phyloP scores from a whole-genome alignment of 108 stramenopile species.

The Epithemia pelagica region DNA sequence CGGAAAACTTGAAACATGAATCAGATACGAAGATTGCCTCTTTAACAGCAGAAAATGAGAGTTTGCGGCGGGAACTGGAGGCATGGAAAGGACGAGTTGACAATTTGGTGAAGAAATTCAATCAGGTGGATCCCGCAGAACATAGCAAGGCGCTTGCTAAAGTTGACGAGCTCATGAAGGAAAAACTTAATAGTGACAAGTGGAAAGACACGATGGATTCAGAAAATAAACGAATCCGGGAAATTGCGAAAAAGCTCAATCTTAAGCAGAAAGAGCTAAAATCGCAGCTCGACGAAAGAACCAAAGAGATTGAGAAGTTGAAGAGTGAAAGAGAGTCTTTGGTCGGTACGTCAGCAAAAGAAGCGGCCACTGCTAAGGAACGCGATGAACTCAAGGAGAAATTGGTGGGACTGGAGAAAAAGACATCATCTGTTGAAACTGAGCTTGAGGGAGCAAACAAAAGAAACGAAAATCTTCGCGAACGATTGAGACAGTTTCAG shows the following conservation, averaged over 20 bases:
- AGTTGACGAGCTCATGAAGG: constrained; percentile 43
- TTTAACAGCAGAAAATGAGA: constrained; percentile 70
- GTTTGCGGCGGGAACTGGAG: constrained; percentile 67
- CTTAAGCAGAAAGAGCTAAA: constrained; percentile 51
- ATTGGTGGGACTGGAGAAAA: constrained; percentile 22
- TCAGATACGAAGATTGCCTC: constrained; percentile 59
- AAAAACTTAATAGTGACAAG: constrained; percentile 34
- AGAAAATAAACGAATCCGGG: constrained; percentile 53
- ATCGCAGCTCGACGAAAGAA: constrained; percentile 26
- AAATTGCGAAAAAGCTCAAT: constrained; percentile 49
- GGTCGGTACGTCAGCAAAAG: constrained; percentile 14
- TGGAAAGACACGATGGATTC: constrained; percentile 50
- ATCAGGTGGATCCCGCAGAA: constrained; percentile 86
- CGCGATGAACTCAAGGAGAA: constrained; percentile 31
- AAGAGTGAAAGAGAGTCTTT: constrained; percentile 29
- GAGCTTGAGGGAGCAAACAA: constrained; percentile 38
- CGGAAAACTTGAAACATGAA: constrained; percentile 28
- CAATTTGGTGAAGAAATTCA: constrained; percentile 77
- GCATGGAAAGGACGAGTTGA: constrained; percentile 83
- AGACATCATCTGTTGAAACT: constrained; percentile 27
- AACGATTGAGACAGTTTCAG: constrained; percentile 38
- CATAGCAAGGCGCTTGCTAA: constrained; percentile 58
- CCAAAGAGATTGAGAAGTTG: constrained; percentile 29
- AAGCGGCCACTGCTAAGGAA: constrained; percentile 26
- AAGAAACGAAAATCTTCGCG: constrained; percentile 46